These are phyloP conservation scores for Barbarea vulgaris DNA, from an alignment of 345 rosid genomes.

Conservation along the genomic window DNA sequence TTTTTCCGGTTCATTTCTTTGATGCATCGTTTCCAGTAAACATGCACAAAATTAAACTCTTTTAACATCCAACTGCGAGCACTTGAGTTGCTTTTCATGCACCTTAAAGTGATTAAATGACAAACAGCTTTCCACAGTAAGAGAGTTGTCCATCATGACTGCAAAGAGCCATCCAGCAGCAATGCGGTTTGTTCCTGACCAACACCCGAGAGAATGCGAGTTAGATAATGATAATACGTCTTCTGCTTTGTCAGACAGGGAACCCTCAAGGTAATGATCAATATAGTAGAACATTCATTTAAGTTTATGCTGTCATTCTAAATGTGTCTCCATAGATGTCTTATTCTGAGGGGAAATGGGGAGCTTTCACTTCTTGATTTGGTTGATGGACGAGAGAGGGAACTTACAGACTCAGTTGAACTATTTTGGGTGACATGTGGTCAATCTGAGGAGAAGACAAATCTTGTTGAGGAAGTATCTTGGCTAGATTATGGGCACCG, in stretches of 20 bases:
- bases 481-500: constrained; percentile 98
- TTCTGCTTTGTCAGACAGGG: constrained; percentile 56
- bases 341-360: constrained; percentile 90
- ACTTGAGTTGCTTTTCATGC: constrained; percentile 53
- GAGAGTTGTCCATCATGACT: constrained; percentile 99
- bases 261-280: constrained; percentile 77
- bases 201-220: constrained; percentile 59
- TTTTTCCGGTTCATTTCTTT: constrained; percentile 19
- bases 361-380: constrained; percentile 95
- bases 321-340: constrained; percentile 64
- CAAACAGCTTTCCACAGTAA: constrained; percentile 99
- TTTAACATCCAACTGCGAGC: constrained; percentile 24
- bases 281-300: constrained; percentile 18
- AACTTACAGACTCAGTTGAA: constrained; percentile 94
- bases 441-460: constrained; percentile 81
- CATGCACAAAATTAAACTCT: constrained; percentile 9
- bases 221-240: constrained; percentile 51
- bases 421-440: constrained; percentile 99
- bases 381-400: constrained; percentile 97
- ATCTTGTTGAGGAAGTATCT: constrained; percentile 91
- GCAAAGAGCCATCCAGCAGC: constrained; percentile 99
- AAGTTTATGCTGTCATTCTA: constrained; percentile 35
- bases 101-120: constrained; percentile 98
- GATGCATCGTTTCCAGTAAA: constrained; percentile 12
- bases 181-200: constrained; percentile 97